Percentiles rank a stretch among this genome's conserved stretches.
These are phyloP conservation scores for Cyclotella choctawhatcheeana DNA, from an alignment of 108 stramenopile genomes.

Conservation along the genomic window DNA sequence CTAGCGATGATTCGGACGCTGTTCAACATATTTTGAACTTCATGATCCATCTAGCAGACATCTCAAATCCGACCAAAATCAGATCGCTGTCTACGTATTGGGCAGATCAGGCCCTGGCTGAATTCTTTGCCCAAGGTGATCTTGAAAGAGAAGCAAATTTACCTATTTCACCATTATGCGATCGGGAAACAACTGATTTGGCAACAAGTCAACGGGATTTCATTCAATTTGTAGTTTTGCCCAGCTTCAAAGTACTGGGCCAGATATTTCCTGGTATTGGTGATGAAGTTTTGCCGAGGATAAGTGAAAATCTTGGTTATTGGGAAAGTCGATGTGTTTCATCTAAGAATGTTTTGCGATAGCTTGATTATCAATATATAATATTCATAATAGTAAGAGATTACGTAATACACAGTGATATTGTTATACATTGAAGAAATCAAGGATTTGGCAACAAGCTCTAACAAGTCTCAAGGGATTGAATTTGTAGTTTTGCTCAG, in stretches of 20 bases:
- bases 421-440: no score
- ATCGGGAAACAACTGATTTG: conserved; percentile 56
- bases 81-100: conserved; percentile 56
- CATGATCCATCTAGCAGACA: conserved; percentile 77
- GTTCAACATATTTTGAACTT: conserved; percentile 42
- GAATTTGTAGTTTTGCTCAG: no score
- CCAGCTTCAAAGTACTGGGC: conserved; percentile 62
- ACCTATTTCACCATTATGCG: conserved; percentile 79
- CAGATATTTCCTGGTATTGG: conserved; percentile 53
- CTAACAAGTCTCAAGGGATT: no score
- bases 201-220: conserved; percentile 83
- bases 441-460: no score
- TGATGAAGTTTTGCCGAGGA: conserved; percentile 44
- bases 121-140: conserved; percentile 85
- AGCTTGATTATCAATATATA: no score
- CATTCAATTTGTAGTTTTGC: conserved; percentile 80
- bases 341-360: no score
- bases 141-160: conserved; percentile 60
- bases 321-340: conserved; percentile 43
- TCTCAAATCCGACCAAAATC: conserved; percentile 75
- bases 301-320: conserved; percentile 53
- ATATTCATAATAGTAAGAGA: no score
- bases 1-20: not conserved
- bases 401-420: no score
- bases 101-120: conserved; percentile 71